phyloP scores from a whole-genome alignment of 108 stramenopile genomes.

The Cylindrotheca closterium region DNA sequence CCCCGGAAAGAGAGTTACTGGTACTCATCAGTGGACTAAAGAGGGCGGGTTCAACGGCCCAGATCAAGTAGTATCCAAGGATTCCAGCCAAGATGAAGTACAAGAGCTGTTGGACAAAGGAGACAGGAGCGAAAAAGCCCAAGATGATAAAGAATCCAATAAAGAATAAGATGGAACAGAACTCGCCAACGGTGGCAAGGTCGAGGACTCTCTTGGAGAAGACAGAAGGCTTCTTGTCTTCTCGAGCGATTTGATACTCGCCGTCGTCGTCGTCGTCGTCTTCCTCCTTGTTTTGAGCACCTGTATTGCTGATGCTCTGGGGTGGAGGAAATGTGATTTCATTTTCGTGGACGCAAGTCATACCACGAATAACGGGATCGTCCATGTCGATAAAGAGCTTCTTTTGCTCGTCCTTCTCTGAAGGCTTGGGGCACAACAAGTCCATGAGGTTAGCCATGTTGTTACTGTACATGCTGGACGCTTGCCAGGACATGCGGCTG shows the following conservation, averaged over 20 bases:
- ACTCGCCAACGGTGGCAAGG: slow-evolving; percentile 48
- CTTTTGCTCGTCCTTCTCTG: slow-evolving; percentile 29
- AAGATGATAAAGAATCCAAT: slow-evolving; percentile 47
- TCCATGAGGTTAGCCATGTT: slow-evolving; percentile 86
- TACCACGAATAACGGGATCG: slow-evolving; percentile 75
- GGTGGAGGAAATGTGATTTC: slow-evolving; percentile 73
- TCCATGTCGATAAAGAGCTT: slow-evolving; percentile 49
- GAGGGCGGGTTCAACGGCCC: slow-evolving; percentile 79
- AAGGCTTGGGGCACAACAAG: slow-evolving; percentile 44
- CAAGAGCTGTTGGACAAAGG: slow-evolving; percentile 44
- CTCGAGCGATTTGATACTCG: neutral
- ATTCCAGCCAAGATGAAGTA: slow-evolving; percentile 76
- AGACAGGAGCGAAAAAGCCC: slow-evolving; percentile 41
- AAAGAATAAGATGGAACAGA: slow-evolving; percentile 13
- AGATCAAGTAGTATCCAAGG: slow-evolving; percentile 75
- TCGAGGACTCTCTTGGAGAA: slow-evolving; percentile 53
- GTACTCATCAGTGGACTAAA: slow-evolving; percentile 90
- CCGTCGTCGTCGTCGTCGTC: slow-evolving; percentile 4
- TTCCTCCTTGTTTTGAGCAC: slow-evolving; percentile 11
- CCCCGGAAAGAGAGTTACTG: slow-evolving; percentile 85
- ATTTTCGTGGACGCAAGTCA: slow-evolving; percentile 51
- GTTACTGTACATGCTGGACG: slow-evolving; percentile 83
- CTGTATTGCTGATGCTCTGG: slow-evolving; percentile 43
- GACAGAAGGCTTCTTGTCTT: slow-evolving; percentile 29
- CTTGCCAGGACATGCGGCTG: slow-evolving; percentile 71